Conservation (phyloP, 148 eudicot species). For the Rhododendron kiyosumense region DNA sequence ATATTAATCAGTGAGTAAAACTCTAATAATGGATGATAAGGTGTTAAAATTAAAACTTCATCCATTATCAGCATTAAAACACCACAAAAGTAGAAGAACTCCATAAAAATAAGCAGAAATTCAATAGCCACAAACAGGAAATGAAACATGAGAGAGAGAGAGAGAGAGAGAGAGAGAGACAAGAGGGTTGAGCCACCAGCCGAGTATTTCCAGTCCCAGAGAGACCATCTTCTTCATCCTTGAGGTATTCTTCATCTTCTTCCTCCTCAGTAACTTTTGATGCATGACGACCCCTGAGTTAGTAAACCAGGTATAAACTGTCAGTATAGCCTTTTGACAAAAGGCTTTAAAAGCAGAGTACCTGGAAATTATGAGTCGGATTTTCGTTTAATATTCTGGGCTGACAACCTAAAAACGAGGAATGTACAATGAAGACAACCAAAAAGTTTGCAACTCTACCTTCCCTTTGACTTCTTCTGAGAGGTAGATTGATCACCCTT, state of each 20-base stretch:
- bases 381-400: not conserved
- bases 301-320: not conserved
- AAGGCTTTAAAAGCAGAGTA: not conserved
- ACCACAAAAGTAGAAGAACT: not conserved
- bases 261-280: conserved; percentile 95
- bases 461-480: conserved; percentile 67
- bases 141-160: not conserved
- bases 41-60: not conserved
- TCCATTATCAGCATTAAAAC: not conserved
- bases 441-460: conserved; percentile 27
- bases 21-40: not conserved
- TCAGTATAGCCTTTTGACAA: not conserved
- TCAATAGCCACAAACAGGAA: not conserved
- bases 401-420: not conserved
- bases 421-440: not conserved
- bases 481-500: conserved; percentile 70
- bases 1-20: not conserved
- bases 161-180: conserved; percentile 29
- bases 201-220: conserved; percentile 82
- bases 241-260: conserved; percentile 91
- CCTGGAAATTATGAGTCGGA: not conserved
- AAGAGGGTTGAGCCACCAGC: conserved; percentile 82
- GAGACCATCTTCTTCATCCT: conserved; percentile 82
- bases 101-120: not conserved
- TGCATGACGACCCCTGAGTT: conserved; percentile 92